Percentiles rank a stretch among this genome's conserved stretches.
Conservation (phyloP, 257 asterid genomes). For the Schizonepeta tenuifolia region DNA sequence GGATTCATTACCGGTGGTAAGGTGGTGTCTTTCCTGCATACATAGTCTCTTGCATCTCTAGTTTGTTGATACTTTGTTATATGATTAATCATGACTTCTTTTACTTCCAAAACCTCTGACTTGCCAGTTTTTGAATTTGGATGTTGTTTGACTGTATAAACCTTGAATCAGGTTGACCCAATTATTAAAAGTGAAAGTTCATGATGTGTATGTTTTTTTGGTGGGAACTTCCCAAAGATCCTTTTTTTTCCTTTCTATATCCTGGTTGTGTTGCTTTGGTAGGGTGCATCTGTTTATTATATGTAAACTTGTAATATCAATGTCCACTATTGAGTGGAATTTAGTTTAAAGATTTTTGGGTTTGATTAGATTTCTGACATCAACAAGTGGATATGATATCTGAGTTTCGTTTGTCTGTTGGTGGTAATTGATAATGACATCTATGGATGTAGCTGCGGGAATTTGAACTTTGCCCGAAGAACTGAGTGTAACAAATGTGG, state of each 20-base stretch:
- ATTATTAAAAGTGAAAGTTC: constrained; percentile 2
- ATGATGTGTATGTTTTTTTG: neutral
- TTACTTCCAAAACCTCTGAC: neutral
- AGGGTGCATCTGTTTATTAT: neutral
- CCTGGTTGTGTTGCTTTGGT: neutral
- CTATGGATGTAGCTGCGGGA: constrained; percentile 91
- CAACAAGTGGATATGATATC: constrained; percentile 26
- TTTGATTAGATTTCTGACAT: constrained; percentile 4
- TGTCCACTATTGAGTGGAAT: neutral
- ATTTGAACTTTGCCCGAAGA: constrained; percentile 98
- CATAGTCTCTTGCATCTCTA: neutral
- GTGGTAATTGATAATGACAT: constrained; percentile 48
- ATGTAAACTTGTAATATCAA: neutral
- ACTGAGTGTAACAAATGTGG: constrained; percentile 98
- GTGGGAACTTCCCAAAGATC: neutral
- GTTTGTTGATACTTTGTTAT: constrained; percentile 14
- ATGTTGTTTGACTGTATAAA: neutral
- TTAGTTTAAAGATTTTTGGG: neutral
- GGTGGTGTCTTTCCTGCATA: constrained; percentile 1
- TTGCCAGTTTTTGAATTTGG: neutral
- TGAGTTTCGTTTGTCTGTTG: constrained; percentile 35
- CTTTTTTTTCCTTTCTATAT: neutral
- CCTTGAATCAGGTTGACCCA: neutral
- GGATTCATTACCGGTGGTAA: neutral
- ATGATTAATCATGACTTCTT: neutral